Evolutionary conservation across 805 yeast genomes (phyloP).

Genomic region (Metschnikowia aberdeeniae): DNA sequence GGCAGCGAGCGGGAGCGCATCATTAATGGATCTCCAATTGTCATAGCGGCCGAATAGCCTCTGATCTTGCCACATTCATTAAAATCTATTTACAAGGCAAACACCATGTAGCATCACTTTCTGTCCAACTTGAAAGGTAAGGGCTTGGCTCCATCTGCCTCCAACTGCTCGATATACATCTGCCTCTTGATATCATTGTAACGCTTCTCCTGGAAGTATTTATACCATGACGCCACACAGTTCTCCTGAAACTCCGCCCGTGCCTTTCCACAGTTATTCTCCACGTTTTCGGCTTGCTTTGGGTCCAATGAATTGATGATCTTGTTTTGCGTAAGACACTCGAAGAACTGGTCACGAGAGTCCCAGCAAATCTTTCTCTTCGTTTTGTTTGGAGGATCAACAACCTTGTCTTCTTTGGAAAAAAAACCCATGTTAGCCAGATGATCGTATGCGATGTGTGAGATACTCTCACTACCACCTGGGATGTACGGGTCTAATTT

Average conservation of each 20-base stretch:
- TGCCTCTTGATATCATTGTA: slow-evolving; percentile 70
- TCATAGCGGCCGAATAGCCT: slow-evolving; percentile 23
- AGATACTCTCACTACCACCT: not conserved
- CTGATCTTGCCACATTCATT: not conserved
- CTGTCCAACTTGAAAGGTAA: slow-evolving; percentile 28
- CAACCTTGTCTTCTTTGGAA: slow-evolving; percentile 31
- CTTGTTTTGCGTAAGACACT: slow-evolving; percentile 64
- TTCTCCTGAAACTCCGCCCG: slow-evolving; percentile 60
- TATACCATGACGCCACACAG: slow-evolving; percentile 84
- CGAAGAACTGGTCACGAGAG: slow-evolving; percentile 72
- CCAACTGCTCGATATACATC: slow-evolving; percentile 63
- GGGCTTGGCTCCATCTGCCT: slow-evolving; percentile 50
- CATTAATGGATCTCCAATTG: slow-evolving; percentile 31
- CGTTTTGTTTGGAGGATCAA: slow-evolving; percentile 54
- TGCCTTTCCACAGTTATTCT: slow-evolving; percentile 52
- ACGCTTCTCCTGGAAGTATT: slow-evolving; percentile 87
- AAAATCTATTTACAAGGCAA: slow-evolving; percentile 8
- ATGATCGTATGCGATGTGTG: not conserved
- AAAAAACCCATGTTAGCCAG: slow-evolving; percentile 48
- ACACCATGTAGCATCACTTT: slow-evolving; percentile 9
- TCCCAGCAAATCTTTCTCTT: slow-evolving; percentile 86
- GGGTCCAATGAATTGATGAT: slow-evolving; percentile 70
- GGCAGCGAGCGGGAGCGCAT: slow-evolving; percentile 17
- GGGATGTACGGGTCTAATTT: slow-evolving; percentile 7
- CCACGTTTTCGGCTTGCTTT: slow-evolving; percentile 42